Percentiles rank a stretch among this genome's conserved stretches.
phyloP scores from a whole-genome alignment of 108 stramenopile species.

The Cyclotella baltica region DNA sequence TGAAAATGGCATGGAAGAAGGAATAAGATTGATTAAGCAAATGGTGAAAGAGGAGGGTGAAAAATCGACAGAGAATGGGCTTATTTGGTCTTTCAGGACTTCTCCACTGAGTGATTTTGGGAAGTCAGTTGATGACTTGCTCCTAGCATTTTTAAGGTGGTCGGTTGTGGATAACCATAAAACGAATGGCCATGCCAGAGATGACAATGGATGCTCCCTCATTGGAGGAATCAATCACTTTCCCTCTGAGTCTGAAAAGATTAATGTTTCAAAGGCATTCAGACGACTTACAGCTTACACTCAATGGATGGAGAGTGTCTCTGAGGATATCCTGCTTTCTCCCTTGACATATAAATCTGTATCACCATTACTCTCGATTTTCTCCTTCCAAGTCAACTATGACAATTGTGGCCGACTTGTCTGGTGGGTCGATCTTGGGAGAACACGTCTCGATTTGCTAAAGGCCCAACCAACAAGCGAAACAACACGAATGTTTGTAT shows the following conservation, averaged over 20 bases:
- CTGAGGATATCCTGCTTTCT: constrained; percentile 49
- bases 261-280: constrained; percentile 77
- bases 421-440: constrained; percentile 74
- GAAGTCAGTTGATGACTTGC: constrained; percentile 52
- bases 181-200: constrained; percentile 25
- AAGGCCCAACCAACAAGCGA: constrained; percentile 51
- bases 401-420: constrained; percentile 55
- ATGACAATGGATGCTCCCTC: constrained; percentile 39
- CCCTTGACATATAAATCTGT: constrained; percentile 61
- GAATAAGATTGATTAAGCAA: constrained; percentile 24
- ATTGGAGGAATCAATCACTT: constrained; percentile 46
- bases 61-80: constrained; percentile 41
- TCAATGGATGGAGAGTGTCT: constrained; percentile 72
- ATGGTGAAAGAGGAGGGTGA: constrained; percentile 37
- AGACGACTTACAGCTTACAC: constrained; percentile 68
- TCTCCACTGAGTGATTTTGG: constrained; percentile 51
- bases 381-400: constrained; percentile 56
- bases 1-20: constrained; percentile 29
- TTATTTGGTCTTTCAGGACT: constrained; percentile 40
- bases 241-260: constrained; percentile 15
- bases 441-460: constrained; percentile 47
- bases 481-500: constrained; percentile 59
- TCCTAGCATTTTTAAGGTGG: constrained; percentile 59
- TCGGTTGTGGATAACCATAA: constrained; percentile 46
- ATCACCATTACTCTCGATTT: constrained; percentile 38